These are phyloP conservation scores for Plicaturopsis crispa DNA, from an alignment of 768 basidiomycete genomes.

Conservation along the genomic window DNA sequence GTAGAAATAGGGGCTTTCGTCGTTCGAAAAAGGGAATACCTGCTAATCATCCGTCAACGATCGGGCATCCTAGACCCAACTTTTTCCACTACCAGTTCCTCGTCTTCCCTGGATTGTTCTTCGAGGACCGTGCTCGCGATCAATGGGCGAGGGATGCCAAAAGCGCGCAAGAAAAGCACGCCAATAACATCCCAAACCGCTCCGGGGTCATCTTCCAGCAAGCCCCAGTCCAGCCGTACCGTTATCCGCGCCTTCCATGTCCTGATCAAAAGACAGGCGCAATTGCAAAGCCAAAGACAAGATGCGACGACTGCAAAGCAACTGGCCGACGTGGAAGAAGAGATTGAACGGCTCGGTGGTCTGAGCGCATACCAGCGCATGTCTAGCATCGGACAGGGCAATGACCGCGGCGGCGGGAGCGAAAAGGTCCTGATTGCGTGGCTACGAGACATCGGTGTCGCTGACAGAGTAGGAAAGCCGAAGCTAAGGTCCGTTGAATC, in stretches of 20 bases:
- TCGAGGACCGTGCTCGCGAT: constrained; percentile 10
- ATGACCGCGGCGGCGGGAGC: constrained; percentile 82
- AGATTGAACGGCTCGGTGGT: constrained; percentile 70
- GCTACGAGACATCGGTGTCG: constrained; percentile 49
- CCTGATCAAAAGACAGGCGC: constrained; percentile 61
- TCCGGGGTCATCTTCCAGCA: constrained; percentile 32
- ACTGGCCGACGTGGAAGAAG: constrained; percentile 44
- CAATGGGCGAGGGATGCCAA: constrained; percentile 37
- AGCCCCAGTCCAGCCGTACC: constrained; percentile 54
- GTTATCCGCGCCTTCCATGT: constrained; percentile 79
- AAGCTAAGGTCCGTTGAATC: constrained; percentile 29
- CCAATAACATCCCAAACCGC: constrained; percentile 29
- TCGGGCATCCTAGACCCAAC: too few species aligned
- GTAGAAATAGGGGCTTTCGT: too few species aligned
- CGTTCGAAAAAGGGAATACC: too few species aligned
- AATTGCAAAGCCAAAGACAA: constrained; percentile 31
- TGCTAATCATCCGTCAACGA: too few species aligned
- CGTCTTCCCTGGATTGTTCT: too few species aligned
- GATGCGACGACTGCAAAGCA: constrained; percentile 20
- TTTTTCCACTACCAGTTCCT: too few species aligned
- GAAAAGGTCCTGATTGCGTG: constrained; percentile 74
- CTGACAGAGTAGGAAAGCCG: constrained; percentile 15
- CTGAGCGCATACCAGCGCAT: constrained; percentile 76
- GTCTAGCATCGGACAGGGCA: constrained; percentile 74
- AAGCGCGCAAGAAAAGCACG: constrained; percentile 33